Evolutionary conservation across 352 stramenopile genomes (phyloP).

Genomic region (Phytophthora meadii): DNA sequence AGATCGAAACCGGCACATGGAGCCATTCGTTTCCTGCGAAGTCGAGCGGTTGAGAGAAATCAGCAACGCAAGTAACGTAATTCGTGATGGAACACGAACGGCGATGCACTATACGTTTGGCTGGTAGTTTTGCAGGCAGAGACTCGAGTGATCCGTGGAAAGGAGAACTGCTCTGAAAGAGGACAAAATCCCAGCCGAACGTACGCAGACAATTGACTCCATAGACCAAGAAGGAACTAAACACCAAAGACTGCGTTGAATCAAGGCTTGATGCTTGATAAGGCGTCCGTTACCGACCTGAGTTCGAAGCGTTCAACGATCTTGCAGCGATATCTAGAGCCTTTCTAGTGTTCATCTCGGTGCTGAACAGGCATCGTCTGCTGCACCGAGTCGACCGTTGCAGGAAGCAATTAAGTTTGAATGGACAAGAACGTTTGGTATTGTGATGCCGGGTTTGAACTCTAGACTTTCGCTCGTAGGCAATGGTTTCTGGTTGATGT

Average conservation of each 20-base stretch:
- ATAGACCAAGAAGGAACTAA: too few species aligned
- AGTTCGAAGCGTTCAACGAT: not conserved
- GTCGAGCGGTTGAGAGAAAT: slow-evolving; percentile 28
- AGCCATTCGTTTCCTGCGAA: slow-evolving; percentile 1
- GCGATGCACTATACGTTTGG: slow-evolving; percentile 20
- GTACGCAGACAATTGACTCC: too few species aligned
- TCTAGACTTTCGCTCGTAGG: not conserved
- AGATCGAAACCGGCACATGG: slow-evolving; percentile 7
- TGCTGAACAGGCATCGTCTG: slow-evolving; percentile 4
- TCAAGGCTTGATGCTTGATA: too few species aligned
- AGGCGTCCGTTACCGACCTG: not conserved
- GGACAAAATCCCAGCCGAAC: too few species aligned
- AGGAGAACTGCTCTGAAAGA: not conserved
- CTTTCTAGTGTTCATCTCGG: not conserved
- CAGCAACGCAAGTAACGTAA: slow-evolving; percentile 32
- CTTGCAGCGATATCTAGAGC: slow-evolving; percentile 3
- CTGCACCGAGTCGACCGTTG: slow-evolving; percentile 5
- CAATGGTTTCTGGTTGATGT: not conserved
- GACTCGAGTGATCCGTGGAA: not conserved
- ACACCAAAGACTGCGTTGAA: too few species aligned
- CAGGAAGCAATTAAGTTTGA: not conserved
- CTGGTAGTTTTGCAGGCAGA: not conserved
- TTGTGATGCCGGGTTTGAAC: not conserved
- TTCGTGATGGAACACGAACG: slow-evolving; percentile 10
- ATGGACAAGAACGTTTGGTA: not conserved